Base-by-base conservation (phyloP, 1,284 basidiomycete genomes). In the Puccinia novopanici region DNA sequence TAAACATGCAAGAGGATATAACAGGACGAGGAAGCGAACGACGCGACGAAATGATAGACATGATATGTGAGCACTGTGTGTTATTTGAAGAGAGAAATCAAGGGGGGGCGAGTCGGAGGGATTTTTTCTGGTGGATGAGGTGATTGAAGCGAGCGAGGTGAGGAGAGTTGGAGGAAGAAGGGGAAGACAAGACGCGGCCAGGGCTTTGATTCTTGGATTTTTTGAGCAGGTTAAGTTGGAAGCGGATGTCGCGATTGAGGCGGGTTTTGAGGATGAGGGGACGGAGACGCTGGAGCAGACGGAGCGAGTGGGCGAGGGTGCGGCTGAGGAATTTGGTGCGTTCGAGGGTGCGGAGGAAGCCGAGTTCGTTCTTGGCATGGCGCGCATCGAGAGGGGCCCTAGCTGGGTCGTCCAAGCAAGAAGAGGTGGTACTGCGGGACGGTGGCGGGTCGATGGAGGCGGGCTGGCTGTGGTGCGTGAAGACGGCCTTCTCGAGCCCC, bases 251-350 rank as follows among this genome's bases (percentile, higher is more conserved):
- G 37, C 77, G 22, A n/a, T 61, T 71, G 9, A 71, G 8, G n/a
- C 55, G 59, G 17, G 67, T 59, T 37, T 63, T 71, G 5, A 22
- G 10, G n/a, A 80, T 73, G 12, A 72, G 19, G 24, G n/a, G 54
- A 5, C 52, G 30, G 27, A 80, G 55, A 10, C 77, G 52, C 17
- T 80, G 34, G 24, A 61, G 42, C 3, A 71, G 45, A 27, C 17
- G 37, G 0, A 80, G 8, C 5, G 68, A 59, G 45, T 80, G 70
- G 4, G 24, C 48, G 15, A 80, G 57, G 10, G 68, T 59, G 45
- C 65, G 72, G n/a, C n/a, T 61, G 15, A 80, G 37, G 55, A 80
- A 80, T 17, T 57, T 71, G 3, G 42, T 48, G 34, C 77, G 3
- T 63, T 80, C 77, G 27, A 75, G 55, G 0, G 24, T 34, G 4